Evolutionary conservation across 108 stramenopile genomes (phyloP), one percentile per base, ranked within the genome.

Genomic region (Skeletonema potamos): DNA sequence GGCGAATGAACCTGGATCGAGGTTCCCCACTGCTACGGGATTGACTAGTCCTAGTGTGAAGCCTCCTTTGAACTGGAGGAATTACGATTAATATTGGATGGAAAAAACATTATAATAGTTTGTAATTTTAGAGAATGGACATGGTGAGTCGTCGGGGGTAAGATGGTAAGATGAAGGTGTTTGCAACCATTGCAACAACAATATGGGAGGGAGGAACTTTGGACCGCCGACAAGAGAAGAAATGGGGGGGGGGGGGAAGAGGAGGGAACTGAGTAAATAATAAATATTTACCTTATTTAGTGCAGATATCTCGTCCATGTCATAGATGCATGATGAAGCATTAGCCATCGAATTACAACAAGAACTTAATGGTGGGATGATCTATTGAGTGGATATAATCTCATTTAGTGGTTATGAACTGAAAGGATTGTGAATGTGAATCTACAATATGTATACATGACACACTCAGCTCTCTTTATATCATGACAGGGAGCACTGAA

Each of bases 51-150:
- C 72, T 6, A 66, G 59, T 51, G 59, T 59, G 54, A 26, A 30
- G n/a, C 77, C 77, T 67, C 72, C 65, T n/a, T 61, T 78, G 57
- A 55, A 78, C 36, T 78, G 77, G 77, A 78, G 46, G 59, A 78
- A 78, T 39, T 78, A 68, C 46, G 70, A 78, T 65, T 78, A 67
- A 24, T 24, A 1, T 12, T 12, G 44, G 17, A 18, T 6, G 48
- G 22, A 20, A 24, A 1, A 20, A 51, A n/a, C 7, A 51, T n/a
- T 18, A 48, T 20, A 22, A 51, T 51, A 51, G 20, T 51, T 51
- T 51, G 48, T 51, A 51, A 51, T 51, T 51, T 51, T 51, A 51
- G 48, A 51, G 48, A 41, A 41, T 51, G 48, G 48, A 46, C 18
- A 18, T 2, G 13, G 48, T 6, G 7, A 20, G 20, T 51, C 20